Evolutionary conservation across 2,329 filamentous ascomycete genomes (phyloP).

Genomic region (Aspergillus sp.): DNA sequence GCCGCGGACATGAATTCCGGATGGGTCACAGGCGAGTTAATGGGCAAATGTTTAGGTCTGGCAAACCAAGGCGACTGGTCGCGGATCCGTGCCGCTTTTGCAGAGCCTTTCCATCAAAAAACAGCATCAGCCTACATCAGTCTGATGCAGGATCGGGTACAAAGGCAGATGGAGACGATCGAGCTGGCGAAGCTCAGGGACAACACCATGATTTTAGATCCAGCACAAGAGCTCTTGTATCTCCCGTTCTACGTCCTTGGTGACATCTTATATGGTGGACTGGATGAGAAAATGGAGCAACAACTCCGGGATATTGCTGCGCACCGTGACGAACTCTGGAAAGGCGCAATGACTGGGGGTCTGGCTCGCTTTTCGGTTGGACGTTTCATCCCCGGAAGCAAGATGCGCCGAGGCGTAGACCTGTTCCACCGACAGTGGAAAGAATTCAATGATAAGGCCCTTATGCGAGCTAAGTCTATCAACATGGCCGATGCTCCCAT

Average conservation of each 20-base stretch:
- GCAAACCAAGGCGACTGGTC: no score
- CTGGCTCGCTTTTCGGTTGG: conserved; percentile 21
- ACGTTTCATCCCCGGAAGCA: conserved; percentile 9
- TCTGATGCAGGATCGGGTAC: no score
- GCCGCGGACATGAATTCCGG: no score
- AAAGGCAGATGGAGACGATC: no score
- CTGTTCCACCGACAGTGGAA: conserved; percentile 26
- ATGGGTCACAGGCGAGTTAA: no score
- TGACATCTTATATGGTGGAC: conserved; percentile 32
- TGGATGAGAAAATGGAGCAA: conserved; percentile 15
- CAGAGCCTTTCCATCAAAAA: no score
- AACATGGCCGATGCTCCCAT: conserved; percentile 5
- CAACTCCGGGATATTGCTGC: conserved; percentile 15
- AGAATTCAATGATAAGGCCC: conserved; percentile 27
- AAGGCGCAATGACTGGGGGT: conserved; percentile 29
- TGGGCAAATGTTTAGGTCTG: no score
- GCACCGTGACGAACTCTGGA: conserved; percentile 29
- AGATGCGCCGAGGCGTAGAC: conserved; percentile 16
- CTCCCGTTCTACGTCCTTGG: conserved; percentile 37
- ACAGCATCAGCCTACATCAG: no score
- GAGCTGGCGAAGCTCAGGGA: neutral
- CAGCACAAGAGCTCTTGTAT: conserved; percentile 24
- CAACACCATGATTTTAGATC: conserved; percentile 9
- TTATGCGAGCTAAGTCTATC: neutral
- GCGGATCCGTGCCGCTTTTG: no score